phyloP scores from a whole-genome alignment of 2,329 filamentous ascomycete genomes.

The Colletotrichum acutatum region DNA sequence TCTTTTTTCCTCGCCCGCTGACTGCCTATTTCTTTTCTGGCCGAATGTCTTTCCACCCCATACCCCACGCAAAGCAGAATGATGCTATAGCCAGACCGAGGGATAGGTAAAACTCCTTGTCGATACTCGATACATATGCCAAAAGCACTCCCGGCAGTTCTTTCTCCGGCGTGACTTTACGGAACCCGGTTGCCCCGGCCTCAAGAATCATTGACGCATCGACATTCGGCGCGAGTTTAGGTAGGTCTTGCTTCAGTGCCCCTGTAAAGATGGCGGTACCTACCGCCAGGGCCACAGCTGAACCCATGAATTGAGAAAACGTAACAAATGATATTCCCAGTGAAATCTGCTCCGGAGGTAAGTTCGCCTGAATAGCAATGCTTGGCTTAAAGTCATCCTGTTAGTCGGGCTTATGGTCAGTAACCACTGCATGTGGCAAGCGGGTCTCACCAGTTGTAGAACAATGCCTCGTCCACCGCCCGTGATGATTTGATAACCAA shows the following conservation, averaged over 20 bases:
- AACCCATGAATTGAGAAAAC: constrained; percentile 40
- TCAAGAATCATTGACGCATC: constrained; percentile 46
- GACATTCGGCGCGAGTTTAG: constrained; percentile 27
- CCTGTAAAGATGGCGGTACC: constrained; percentile 41
- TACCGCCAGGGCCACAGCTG: constrained; percentile 39
- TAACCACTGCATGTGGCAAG: constrained; percentile 1
- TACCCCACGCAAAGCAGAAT: constrained; percentile 52
- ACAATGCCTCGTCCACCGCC: constrained; percentile 34
- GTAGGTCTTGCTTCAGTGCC: constrained; percentile 4
- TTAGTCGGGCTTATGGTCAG: not conserved
- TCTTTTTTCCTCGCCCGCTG: not conserved
- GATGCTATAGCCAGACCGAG: constrained; percentile 43
- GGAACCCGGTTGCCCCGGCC: constrained; percentile 55
- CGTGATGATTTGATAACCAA: constrained; percentile 35
- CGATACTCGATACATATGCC: constrained; percentile 52
- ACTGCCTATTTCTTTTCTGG: constrained; percentile 43
- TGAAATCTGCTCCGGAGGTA: constrained; percentile 39
- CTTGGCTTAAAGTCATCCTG: constrained; percentile 35
- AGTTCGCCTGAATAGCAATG: constrained; percentile 40
- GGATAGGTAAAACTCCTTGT: constrained; percentile 43
- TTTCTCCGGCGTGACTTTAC: constrained; percentile 42
- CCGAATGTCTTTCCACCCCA: constrained; percentile 59
- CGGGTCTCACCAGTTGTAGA: constrained; percentile 45
- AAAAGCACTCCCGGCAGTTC: constrained; percentile 49
- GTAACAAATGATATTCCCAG: constrained; percentile 40